phyloP scores from a whole-genome alignment of 768 basidiomycete species.

The Xerocomellus intermedius region DNA sequence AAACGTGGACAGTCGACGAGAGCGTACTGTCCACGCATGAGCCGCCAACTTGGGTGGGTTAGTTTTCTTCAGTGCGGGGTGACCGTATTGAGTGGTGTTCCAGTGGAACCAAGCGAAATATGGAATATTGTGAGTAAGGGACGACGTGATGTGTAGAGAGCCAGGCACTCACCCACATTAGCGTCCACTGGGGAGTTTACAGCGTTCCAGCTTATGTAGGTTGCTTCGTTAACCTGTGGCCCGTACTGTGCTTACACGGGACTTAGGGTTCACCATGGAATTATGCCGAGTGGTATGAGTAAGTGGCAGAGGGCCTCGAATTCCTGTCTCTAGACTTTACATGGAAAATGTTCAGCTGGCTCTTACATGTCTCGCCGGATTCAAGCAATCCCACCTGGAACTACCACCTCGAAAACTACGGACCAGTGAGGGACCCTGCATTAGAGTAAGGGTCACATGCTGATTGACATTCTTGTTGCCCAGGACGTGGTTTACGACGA shows the following conservation, averaged over 20 bases:
- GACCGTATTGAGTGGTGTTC: background rate
- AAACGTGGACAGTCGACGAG: conserved; percentile 40
- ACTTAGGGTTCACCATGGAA: conserved; percentile 36
- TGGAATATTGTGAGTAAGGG: conserved; percentile 49
- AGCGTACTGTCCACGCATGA: conserved; percentile 44
- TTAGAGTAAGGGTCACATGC: background rate
- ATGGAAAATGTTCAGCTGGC: conserved; percentile 30
- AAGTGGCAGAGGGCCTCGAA: conserved; percentile 15
- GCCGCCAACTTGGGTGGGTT: conserved; percentile 52
- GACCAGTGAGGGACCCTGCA: conserved; percentile 31
- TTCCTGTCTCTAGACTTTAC: background rate
- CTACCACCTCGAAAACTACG: conserved; percentile 51
- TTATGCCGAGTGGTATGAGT: conserved; percentile 61
- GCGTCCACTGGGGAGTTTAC: conserved; percentile 51
- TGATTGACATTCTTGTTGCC: background rate
- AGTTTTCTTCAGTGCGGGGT: background rate
- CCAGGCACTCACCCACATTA: conserved; percentile 17
- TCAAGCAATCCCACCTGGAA: conserved; percentile 42
- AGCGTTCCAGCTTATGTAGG: conserved; percentile 46
- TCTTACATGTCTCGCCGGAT: conserved; percentile 37
- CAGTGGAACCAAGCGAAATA: conserved; percentile 54
- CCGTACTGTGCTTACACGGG: background rate
- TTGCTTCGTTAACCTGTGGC: background rate
- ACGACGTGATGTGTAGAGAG: background rate
- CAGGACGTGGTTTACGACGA: conserved; percentile 55